Percentiles rank a stretch among this genome's conserved stretches.
Conservation (phyloP, 805 yeast species). For the Kazachstania martiniae region DNA sequence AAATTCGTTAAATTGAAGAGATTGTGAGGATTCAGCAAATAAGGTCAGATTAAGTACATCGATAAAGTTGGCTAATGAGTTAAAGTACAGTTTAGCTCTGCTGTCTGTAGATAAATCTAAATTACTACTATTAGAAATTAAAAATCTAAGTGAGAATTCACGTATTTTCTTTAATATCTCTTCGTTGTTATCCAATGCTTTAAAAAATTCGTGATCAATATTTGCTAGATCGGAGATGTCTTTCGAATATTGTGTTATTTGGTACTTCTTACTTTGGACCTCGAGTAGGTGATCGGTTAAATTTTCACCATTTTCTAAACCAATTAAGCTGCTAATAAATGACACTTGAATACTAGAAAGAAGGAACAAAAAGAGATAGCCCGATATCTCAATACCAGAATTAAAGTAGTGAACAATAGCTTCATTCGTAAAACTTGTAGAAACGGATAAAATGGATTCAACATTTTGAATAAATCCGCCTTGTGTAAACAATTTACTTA, state of each 20-base stretch:
- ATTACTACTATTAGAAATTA: conserved; percentile 9
- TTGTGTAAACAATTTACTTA: conserved; percentile 7
- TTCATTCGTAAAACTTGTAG: conserved; percentile 17
- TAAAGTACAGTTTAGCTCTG: conserved; percentile 13
- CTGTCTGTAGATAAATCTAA: conserved; percentile 13
- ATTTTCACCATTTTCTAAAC: conserved; percentile 2
- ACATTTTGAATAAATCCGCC: conserved; percentile 11
- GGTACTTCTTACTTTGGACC: conserved; percentile 11
- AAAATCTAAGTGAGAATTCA: conserved; percentile 22
- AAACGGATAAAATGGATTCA: conserved; percentile 9
- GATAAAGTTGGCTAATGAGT: conserved; percentile 30
- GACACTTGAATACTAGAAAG: conserved; percentile 17
- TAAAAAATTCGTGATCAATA: too few relatives aligned
- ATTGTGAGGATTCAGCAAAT: conserved; percentile 34
- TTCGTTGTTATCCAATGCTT: conserved; percentile 1
- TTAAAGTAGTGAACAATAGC: conserved; percentile 23
- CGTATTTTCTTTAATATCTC: conserved; percentile 28
- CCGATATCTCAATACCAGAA: conserved; percentile 20
- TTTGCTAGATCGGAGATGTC: too few relatives aligned
- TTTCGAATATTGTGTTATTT: conserved; percentile 12
- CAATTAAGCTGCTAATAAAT: conserved; percentile 8
- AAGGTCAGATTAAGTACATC: conserved; percentile 25
- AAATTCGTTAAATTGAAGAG: conserved; percentile 34
- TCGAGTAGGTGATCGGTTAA: conserved; percentile 7
- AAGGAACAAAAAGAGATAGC: conserved; percentile 14